These are phyloP conservation scores for Cruciata laevipes DNA, from an alignment of 257 asterid species.

Conservation along the genomic window DNA sequence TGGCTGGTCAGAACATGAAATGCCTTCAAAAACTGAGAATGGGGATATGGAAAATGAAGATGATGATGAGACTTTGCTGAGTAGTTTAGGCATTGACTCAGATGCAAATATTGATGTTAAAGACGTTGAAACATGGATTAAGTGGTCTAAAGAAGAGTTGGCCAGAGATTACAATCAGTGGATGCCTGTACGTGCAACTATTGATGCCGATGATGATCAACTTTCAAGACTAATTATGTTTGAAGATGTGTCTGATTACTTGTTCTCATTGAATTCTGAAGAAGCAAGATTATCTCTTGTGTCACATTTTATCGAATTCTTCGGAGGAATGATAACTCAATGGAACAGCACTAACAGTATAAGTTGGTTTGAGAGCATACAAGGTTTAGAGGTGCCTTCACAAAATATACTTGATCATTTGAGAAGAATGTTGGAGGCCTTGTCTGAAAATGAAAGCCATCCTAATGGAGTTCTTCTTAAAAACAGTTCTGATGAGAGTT, in stretches of 20 bases:
- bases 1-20: conserved; percentile 98
- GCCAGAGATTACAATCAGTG: conserved; percentile 58
- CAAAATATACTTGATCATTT: conserved; percentile 50
- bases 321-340: conserved; percentile 75
- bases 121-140: conserved; percentile 72
- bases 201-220: conserved; percentile 55
- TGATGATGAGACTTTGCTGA: conserved; percentile 80
- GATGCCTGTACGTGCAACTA: conserved; percentile 70
- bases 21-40: too few species aligned
- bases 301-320: conserved; percentile 78
- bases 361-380: conserved; percentile 62
- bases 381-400: conserved; percentile 59
- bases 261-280: conserved; percentile 72
- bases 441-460: conserved; percentile 28
- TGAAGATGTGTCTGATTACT: conserved; percentile 78
- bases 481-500: conserved; percentile 41
- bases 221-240: conserved; percentile 59
- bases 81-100: conserved; percentile 81
- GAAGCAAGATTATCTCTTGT: conserved; percentile 72
- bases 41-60: conserved; percentile 43
- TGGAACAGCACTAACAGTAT: conserved; percentile 92
- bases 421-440: conserved; percentile 37
- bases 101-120: conserved; percentile 55
- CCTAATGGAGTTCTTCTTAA: conserved; percentile 30
- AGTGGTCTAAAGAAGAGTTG: conserved; percentile 82